Conservation (phyloP, 768 basidiomycete species). For the Pluteus cervinus region DNA sequence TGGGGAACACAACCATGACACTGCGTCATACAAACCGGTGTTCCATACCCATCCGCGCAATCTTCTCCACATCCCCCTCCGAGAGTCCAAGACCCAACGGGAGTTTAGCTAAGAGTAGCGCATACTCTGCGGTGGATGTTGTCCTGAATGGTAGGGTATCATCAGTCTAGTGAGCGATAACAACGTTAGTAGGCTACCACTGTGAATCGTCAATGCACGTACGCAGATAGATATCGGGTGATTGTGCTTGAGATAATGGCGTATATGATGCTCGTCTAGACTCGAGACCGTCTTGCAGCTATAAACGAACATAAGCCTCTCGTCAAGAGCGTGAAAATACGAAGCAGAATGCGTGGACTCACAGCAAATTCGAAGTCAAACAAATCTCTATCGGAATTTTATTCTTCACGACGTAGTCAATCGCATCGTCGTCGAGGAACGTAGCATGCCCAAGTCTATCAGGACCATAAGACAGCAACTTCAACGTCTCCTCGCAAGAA, state of each 20-base stretch:
- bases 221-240: constrained; percentile 80
- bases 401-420: constrained; percentile 43
- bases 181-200: too few species aligned
- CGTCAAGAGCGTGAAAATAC: constrained; percentile 1
- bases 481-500: constrained; percentile 50
- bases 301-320: not conserved
- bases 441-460: constrained; percentile 78
- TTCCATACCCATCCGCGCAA: constrained; percentile 63
- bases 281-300: constrained; percentile 66
- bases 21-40: too few species aligned
- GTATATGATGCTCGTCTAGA: constrained; percentile 70
- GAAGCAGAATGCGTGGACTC: constrained; percentile 17
- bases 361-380: constrained; percentile 74
- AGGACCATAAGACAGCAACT: constrained; percentile 56
- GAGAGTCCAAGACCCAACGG: constrained; percentile 68
- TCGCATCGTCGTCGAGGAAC: constrained; percentile 59
- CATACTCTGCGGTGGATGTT: constrained; percentile 71
- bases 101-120: constrained; percentile 64
- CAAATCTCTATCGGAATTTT: constrained; percentile 75
- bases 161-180: too few species aligned
- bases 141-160: constrained; percentile 77
- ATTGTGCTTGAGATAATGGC: constrained; percentile 50
- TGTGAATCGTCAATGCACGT: constrained; percentile 18
- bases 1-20: too few species aligned
- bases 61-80: constrained; percentile 44